Evolutionary conservation across 805 yeast species (phyloP), one percentile per base, ranked within the genome.

Genomic region (Brettanomyces bruxellensis): DNA sequence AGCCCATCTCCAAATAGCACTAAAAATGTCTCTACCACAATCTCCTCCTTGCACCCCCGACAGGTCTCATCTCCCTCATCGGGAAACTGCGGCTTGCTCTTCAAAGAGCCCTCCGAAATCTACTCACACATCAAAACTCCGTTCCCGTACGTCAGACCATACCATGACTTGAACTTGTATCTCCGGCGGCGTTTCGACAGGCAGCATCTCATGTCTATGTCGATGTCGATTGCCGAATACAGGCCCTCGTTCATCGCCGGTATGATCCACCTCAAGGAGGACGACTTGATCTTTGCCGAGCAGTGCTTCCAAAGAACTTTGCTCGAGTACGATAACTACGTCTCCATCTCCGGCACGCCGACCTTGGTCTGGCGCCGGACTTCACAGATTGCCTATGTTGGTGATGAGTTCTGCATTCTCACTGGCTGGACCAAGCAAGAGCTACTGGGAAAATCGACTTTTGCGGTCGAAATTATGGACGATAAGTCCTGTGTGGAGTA

Each of bases 301-400:
- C 95, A 91, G 67, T 86, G 96, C 55, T 91, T 90, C 67, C 98
- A 91, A 64, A 70, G 99, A 40, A 89, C 98, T 0, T 68, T 91
- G 35, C 67, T 91, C 40, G 96, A 95, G 50, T 91, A 89, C 61
- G 90, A 88, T 49, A 85, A 83, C 61, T 86, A 86, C 60, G 84
- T 93, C 37, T 73, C 80, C 23, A 79, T 85, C 22, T 79, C 88
- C 34, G 97, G 97, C 0, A 91, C 97, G 0, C 98, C 98, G 2
- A 89, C 96, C 0, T 76, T 91, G 23, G 91, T 89, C 3, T 91
- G 98, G 98, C 71, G 99, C 53, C 73, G 98, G 45, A 89, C 96
- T 1, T 96, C 96, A 7, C 96, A 91, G 62, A 85, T 91, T 11
- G 93, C 96, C 0, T 91, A 90, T 49, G 95, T 90, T 3, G 95